phyloP scores from a whole-genome alignment of 2,329 filamentous ascomycete genomes.

The Calonectria ilicicola region DNA sequence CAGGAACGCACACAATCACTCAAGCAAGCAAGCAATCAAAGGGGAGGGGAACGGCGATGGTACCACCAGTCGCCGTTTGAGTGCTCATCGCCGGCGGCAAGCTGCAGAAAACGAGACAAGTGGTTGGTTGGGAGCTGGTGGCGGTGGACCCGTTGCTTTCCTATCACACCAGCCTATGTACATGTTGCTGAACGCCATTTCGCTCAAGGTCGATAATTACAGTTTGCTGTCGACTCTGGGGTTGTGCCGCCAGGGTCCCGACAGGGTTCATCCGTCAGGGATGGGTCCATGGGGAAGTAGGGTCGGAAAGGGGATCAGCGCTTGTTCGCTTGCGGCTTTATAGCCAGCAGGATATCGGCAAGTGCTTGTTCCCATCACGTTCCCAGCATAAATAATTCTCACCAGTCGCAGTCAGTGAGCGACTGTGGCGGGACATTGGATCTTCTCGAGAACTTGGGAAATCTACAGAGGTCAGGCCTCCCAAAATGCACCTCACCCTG shows the following conservation, averaged over 20 bases:
- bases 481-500: not conserved
- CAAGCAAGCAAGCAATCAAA: not conserved
- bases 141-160: not conserved
- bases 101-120: not conserved
- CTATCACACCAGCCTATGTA: not conserved
- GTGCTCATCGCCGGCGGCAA: slow-evolving; percentile 9
- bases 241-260: not conserved
- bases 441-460: not conserved
- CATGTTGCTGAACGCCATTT: not conserved
- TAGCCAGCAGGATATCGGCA: not conserved
- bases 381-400: not conserved
- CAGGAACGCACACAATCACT: not conserved
- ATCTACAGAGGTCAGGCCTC: not conserved
- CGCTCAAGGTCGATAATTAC: not conserved
- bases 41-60: not conserved
- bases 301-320: not conserved
- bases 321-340: not conserved
- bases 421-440: not conserved
- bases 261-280: not conserved
- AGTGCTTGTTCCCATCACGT: not conserved
- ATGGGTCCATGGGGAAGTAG: not conserved
- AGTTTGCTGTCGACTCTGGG: slow-evolving; percentile 1
- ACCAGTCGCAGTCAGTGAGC: not conserved
- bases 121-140: not conserved
- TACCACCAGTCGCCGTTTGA: not conserved